phyloP scores from a whole-genome alignment of 2,329 filamentous ascomycete genomes.

The Elsinoe necatrix region DNA sequence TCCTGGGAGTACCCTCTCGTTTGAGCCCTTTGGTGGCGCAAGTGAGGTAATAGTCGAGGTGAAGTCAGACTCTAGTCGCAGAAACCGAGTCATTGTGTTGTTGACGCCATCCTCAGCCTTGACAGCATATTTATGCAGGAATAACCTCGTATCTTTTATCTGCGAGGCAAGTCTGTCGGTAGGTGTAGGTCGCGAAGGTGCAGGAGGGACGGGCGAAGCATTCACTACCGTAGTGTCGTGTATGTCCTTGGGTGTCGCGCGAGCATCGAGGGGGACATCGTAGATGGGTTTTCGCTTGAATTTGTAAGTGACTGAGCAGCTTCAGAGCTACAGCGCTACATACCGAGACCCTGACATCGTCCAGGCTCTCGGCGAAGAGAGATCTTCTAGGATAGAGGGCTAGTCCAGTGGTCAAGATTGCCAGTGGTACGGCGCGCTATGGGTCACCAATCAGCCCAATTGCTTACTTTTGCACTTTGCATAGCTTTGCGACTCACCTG shows the following conservation, averaged over 20 bases:
- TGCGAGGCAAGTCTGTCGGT: conserved; percentile 83
- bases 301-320: neutral
- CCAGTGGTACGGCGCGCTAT: conserved; percentile 44
- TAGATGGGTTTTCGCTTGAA: conserved; percentile 62
- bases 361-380: conserved; percentile 42
- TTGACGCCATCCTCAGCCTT: conserved; percentile 77
- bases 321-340: conserved; percentile 17
- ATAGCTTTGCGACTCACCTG: conserved; percentile 36
- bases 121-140: conserved; percentile 67
- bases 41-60: conserved; percentile 82
- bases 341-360: conserved; percentile 24
- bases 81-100: conserved; percentile 66
- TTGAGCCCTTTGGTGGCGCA: conserved; percentile 74
- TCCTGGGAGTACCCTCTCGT: conserved; percentile 83
- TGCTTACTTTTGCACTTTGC: neutral
- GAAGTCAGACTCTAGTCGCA: conserved; percentile 81
- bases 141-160: conserved; percentile 70
- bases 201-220: conserved; percentile 13
- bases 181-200: conserved; percentile 37
- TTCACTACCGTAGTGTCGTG: conserved; percentile 27
- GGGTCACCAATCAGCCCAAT: conserved; percentile 18
- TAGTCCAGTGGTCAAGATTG: conserved; percentile 37
- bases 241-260: conserved; percentile 26
- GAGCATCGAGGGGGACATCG: conserved; percentile 54
- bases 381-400: conserved; percentile 40